Evolutionary conservation across 805 yeast genomes (phyloP).

Genomic region (Lachancea fermentati): DNA sequence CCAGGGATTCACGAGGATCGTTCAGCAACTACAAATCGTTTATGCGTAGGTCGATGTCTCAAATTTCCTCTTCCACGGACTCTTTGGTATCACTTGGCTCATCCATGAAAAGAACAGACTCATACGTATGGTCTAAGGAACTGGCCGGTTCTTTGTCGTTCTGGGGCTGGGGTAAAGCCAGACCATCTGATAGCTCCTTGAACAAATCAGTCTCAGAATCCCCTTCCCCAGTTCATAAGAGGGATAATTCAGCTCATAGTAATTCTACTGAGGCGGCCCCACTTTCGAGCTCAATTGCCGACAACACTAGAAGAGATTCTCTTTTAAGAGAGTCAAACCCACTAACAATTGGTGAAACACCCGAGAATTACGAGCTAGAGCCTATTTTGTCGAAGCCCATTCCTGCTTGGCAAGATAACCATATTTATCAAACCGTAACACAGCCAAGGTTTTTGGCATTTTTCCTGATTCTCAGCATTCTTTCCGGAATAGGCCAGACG

Average conservation of each 20-base stretch:
- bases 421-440: constrained; percentile 20
- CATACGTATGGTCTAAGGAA: constrained; percentile 21
- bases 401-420: constrained; percentile 12
- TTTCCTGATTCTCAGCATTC: constrained; percentile 48
- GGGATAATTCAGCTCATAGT: background rate
- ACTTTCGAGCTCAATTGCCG: background rate
- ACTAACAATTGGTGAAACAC: background rate
- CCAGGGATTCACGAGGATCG: constrained; percentile 6
- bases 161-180: constrained; percentile 24
- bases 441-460: constrained; percentile 43
- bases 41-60: constrained; percentile 63
- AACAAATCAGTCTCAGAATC: background rate
- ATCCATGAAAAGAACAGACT: constrained; percentile 14
- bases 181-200: constrained; percentile 5
- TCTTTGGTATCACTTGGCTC: constrained; percentile 10
- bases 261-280: background rate
- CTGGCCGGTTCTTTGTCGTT: constrained; percentile 23
- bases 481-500: constrained; percentile 63
- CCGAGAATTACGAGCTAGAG: background rate
- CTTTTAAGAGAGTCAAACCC: constrained; percentile 1
- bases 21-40: constrained; percentile 4
- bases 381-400: background rate
- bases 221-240: background rate
- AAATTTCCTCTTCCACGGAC: constrained; percentile 42
- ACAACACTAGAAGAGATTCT: constrained; percentile 4